phyloP scores from a whole-genome alignment of 1,284 basidiomycete genomes.

The Leccinum solheimii region DNA sequence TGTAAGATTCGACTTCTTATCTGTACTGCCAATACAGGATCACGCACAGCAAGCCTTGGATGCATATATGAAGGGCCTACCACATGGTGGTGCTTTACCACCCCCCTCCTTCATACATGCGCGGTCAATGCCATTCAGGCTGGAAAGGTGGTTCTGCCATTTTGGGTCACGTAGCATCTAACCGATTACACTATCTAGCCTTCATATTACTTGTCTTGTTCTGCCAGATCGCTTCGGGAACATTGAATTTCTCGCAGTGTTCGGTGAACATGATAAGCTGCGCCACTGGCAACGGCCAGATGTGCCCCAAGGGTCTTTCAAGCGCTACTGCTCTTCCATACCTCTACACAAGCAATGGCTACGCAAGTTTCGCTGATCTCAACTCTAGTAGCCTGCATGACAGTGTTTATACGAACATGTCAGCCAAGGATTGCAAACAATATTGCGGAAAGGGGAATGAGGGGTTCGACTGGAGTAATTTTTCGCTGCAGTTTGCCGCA shows the following conservation, averaged over 20 bases:
- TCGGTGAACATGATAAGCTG: constrained; percentile 10
- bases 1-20: too few relatives aligned
- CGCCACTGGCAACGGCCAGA: constrained; percentile 1
- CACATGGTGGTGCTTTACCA: neutral
- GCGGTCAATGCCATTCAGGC: neutral
- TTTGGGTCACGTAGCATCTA: constrained; percentile 1
- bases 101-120: neutral
- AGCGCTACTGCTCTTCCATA: constrained; percentile 13
- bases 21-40: neutral
- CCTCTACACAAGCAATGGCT: constrained; percentile 18
- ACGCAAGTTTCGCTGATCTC: too few relatives aligned
- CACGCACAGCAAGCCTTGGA: neutral
- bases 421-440: too few relatives aligned
- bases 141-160: constrained; percentile 7
- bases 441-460: constrained; percentile 33
- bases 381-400: too few relatives aligned
- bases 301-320: constrained; percentile 1
- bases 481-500: constrained; percentile 41
- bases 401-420: too few relatives aligned
- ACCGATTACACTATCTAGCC: constrained; percentile 8
- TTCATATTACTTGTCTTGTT: constrained; percentile 2
- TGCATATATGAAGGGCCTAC: neutral
- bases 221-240: neutral
- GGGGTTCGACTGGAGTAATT: constrained; percentile 38
- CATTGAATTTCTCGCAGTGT: constrained; percentile 11